Evolutionary conservation across 352 stramenopile species (phyloP), one percentile per base, ranked within the genome.

Genomic region (Phytophthora cajani): DNA sequence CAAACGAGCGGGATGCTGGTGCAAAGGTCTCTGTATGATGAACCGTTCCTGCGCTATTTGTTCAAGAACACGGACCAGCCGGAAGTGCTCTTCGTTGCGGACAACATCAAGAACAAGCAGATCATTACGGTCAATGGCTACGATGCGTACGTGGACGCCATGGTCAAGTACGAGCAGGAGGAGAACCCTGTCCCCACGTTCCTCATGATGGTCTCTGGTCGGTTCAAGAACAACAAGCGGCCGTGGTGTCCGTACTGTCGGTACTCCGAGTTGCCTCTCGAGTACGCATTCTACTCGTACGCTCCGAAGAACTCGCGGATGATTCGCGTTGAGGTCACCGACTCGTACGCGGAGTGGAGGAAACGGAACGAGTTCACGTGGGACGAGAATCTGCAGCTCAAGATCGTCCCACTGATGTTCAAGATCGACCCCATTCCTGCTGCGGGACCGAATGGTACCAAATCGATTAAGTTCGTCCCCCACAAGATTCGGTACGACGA

Each of bases 241-340:
- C 83, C 85, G 49, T 95, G 88, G 85, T 95, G 88, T 74, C 82
- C 84, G 16, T 95, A 92, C 73, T 95, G 88, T 55, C 85, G 88
- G 17, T 93, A 81, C 69, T 90, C 82, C 5, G 82, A 95, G 65
- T 62, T 92, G 30, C 83, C 85, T 1, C 30, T 92, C 17, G 83
- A 95, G 74, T 93, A 89, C 58, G 77, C 75, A 0, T 95, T 93
- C 66, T 89, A 88, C 49, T 69, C 74, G n/a, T 92, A 87, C 38
- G 88, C 88, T 11, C 85, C 85, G 1, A 77, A 79, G 3, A 76
- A 82, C 25, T 64, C 88, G 0, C 71, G 79, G 12, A 65, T 95
- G 52, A 72, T 93, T 59, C 81, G 84, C 6, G 79, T 93, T 11
- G 81, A 93, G 62, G 86, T 93, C 14, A 78, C 85, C 1, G 66